Evolutionary conservation across 768 basidiomycete genomes (phyloP), one percentile per base, ranked within the genome.

Genomic region (Pleurotus cornucopiae): DNA sequence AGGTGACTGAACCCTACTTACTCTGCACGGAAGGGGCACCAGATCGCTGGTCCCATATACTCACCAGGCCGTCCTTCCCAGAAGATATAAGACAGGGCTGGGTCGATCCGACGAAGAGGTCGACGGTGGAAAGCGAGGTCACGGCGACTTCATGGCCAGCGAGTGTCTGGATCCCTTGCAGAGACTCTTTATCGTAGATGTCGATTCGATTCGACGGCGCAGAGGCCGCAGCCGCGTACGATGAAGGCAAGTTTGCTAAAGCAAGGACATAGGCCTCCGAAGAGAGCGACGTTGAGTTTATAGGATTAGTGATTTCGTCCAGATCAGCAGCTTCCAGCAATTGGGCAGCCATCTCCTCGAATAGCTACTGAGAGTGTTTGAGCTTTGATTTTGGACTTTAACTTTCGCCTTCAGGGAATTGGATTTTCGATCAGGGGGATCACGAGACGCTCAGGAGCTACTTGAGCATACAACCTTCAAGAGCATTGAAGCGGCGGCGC

Each of bases 21-120:
- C 20, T 13, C 48, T 76, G 71, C 5, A 47, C 26, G 23, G 55
- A 46, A 46, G 49, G 48, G 18, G 78, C 65, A 55, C 70, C 71
- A 30, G 80, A 73, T 56, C 90, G 80, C 54, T 82, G 80, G 66
- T 93, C 91, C 91, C 91, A 93, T 26, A 83, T 76, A 57, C 80
- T 82, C 54, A 93, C 80, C 52, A 76, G 74, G 1, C 89, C 89
- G 60, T 91, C 89, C 60, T 78, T 82, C 1, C 91, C 88, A 9
- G 82, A 83, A 1, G 88, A 85, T 14, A 89, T 63, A 5, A 91
- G 72, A 38, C 71, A 73, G 25, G 73, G 73, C 9, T 74, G 72
- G 38, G 70, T 61, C 1, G 71, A 63, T 1, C 76, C 76, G 1
- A 74, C 75, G 2, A 85, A 64, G 13, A 69, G 66, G 16, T 71